phyloP scores from a whole-genome alignment of 805 yeast species.

The Saturnispora galanensis region DNA sequence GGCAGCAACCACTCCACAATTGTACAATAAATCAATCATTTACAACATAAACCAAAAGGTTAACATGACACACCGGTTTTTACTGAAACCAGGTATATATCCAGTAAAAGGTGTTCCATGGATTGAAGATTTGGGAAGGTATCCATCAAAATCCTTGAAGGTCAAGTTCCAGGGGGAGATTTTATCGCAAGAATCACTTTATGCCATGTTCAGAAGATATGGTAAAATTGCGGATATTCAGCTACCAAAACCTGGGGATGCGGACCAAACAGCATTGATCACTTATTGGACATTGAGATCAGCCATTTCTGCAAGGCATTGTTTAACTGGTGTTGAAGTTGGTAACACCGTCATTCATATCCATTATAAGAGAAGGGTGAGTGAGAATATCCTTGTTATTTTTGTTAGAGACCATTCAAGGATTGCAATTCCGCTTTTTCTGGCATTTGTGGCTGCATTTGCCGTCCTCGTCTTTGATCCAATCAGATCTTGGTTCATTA shows the following conservation, averaged over 20 bases:
- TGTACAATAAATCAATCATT: slow-evolving; percentile 14
- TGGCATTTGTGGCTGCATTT: slow-evolving; percentile 70
- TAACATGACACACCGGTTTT: slow-evolving; percentile 17
- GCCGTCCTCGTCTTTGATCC: slow-evolving; percentile 92
- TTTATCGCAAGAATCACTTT: slow-evolving; percentile 68
- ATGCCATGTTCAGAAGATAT: slow-evolving; percentile 74
- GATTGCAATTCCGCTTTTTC: slow-evolving; percentile 66
- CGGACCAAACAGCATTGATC: slow-evolving; percentile 43
- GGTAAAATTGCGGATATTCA: slow-evolving; percentile 72
- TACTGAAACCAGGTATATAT: slow-evolving; percentile 46
- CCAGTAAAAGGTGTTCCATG: slow-evolving; percentile 90
- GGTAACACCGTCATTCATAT: slow-evolving; percentile 63
- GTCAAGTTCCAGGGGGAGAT: slow-evolving; percentile 70
- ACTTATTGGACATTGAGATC: slow-evolving; percentile 48
- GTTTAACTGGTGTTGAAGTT: slow-evolving; percentile 70
- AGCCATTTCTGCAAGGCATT: slow-evolving; percentile 82
- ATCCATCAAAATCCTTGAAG: slow-evolving; percentile 53
- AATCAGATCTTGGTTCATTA: slow-evolving; percentile 70
- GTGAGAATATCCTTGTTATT: slow-evolving; percentile 43
- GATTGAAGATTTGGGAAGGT: slow-evolving; percentile 85
- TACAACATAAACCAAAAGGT: slow-evolving; percentile 11
- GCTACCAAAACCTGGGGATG: slow-evolving; percentile 41
- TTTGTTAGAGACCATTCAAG: slow-evolving; percentile 68
- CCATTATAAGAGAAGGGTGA: slow-evolving; percentile 51
- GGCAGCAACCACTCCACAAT: slow-evolving; percentile 22